Evolutionary conservation across 495 filamentous ascomycete genomes (phyloP), one percentile per base, ranked within the genome.

Genomic region (Daldinia loculata): DNA sequence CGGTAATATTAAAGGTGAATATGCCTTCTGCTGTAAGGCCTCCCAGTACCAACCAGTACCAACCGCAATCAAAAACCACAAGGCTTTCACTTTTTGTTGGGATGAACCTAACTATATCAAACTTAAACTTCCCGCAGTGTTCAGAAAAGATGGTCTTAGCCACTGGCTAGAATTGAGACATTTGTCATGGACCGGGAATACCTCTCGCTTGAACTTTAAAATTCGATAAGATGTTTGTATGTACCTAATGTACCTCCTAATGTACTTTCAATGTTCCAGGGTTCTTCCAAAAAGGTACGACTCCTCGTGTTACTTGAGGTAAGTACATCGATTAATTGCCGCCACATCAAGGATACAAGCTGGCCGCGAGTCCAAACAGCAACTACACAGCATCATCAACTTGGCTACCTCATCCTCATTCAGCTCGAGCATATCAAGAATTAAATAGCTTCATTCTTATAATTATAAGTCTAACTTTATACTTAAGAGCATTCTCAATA

Each of bases 101-200:
- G 38, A 41, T 41, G 4, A 9, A n/a, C 15, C 38, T 41, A n/a
- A 41, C 14, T 39, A 41, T 3, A n/a, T 41, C 14, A 41, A 41
- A 41, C 38, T 41, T 4, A 41, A 41, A 41, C 38, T 15, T 41
- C 4, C 14, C 14, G 4, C 8, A 39, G 15, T 12, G 15, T n/a
- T 14, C 14, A 39, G 41, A 19, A 43, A 43, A 43, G 5, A 43
- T 17, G 17, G 6, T 9, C 14, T 2, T 41, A 41, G 39, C 24
- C 2, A 15, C 19, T 24, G 19, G 4, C 45, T 26, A 26, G 12
- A 26, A 12, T 2, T 24, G 45, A 51, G 48, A 63, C 59, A 57
- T 58, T n/a, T 61, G 60, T 69, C 60, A 69, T 69, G 38, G 24
- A 32, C 29, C 24, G 12, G 59, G 43, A 41, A 58, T 6, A 15